Evolutionary conservation across 2,329 filamentous ascomycete genomes (phyloP), one percentile per base, ranked within the genome.

Genomic region (Phoma herbarum): DNA sequence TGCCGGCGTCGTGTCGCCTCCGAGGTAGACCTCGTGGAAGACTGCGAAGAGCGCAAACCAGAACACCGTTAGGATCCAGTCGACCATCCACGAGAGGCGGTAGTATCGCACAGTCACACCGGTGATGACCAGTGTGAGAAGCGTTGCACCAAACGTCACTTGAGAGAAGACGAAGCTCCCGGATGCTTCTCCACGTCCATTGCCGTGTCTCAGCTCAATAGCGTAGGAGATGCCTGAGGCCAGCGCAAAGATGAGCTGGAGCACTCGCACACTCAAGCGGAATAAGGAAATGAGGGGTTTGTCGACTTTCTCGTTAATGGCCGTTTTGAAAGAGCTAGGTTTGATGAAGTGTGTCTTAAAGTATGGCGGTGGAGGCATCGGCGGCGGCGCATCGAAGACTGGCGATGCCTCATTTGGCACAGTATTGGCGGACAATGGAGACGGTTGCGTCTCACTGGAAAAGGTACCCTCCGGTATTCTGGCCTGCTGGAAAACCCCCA

Each of bases 211-310:
- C 28, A 71, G 42, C 39, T 71, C 69, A 29, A 69, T 53, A 35
- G 64, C 67, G 52, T 72, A 70, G 8, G 61, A 69, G 25, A 67
- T 68, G 25, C 69, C 67, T n/a, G 69, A 64, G 11, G 64, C 64
- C 14, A 72, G 39, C 4, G 64, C 65, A 45, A 72, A 71, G 10
- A 59, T 55, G 37, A 71, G 49, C 46, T 72, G 62, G n/a, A 71
- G 54, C 22, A 71, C 20, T 16, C 62, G 65, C 22, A 67, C 46
- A 11, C 57, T 65, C 22, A 72, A 50, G 7, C 63, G 54, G 37
- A 71, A 72, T 7, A 72, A 61, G 3, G 61, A 65, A 1, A 62
- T 54, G 9, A 62, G 28, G 12, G 68, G 68, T 2, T 66, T 66
- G 47, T 68, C 59, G 31, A 68, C 54, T 43, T 62, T 65, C 7